phyloP scores from a whole-genome alignment of 164 flowering plant species.

The Macadamia integrifolia region DNA sequence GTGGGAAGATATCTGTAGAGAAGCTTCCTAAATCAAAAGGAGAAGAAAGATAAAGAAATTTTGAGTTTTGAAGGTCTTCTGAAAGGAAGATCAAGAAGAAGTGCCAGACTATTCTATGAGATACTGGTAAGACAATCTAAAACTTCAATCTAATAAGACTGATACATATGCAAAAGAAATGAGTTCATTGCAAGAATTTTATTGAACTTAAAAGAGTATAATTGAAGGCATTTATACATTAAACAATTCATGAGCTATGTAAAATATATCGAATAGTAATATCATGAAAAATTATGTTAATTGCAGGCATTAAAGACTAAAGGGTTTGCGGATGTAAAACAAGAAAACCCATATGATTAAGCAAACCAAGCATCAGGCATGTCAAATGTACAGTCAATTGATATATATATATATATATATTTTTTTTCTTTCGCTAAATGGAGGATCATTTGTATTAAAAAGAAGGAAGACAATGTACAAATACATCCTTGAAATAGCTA shows the following conservation, averaged over 20 bases:
- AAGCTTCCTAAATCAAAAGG: constrained; percentile 23
- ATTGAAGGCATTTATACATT: not conserved
- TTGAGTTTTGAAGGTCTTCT: constrained; percentile 34
- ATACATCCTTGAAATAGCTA: too few species aligned
- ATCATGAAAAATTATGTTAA: not conserved
- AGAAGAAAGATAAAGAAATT: constrained; percentile 22
- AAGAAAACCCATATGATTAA: constrained; percentile 39
- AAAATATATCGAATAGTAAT: not conserved
- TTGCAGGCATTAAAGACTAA: constrained; percentile 54
- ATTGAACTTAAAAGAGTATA: not conserved
- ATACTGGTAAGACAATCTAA: constrained; percentile 47
- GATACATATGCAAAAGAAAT: too few species aligned
- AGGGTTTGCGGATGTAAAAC: constrained; percentile 53
- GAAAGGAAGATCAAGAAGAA: constrained; percentile 39
- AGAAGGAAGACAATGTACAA: too few species aligned
- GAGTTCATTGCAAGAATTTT: too few species aligned
- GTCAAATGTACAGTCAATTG: not conserved
- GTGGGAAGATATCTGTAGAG: constrained; percentile 21
- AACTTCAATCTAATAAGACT: not conserved
- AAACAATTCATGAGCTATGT: not conserved
- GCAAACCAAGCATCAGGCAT: not conserved
- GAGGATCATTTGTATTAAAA: too few species aligned
- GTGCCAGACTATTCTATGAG: constrained; percentile 70
- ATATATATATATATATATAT: too few species aligned
- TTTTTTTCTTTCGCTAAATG: too few species aligned